phyloP scores from a whole-genome alignment of 805 yeast species.

The Starmerella ratchasimensis region DNA sequence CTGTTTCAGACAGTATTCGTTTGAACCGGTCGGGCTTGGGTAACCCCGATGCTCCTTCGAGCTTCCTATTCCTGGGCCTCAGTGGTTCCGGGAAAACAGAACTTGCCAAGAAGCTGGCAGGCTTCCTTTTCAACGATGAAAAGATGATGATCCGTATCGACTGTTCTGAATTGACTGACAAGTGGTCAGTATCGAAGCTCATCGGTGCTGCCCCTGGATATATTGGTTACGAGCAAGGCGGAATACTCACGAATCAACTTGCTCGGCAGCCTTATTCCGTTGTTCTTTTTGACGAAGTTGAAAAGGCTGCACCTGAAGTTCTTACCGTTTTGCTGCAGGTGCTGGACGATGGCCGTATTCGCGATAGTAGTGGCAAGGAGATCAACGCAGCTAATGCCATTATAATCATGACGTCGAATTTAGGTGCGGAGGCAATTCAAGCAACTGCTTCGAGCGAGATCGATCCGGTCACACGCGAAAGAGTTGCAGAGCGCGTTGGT shows the following conservation, averaged over 20 bases:
- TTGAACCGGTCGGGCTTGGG: conserved; percentile 87
- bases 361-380: conserved; percentile 86
- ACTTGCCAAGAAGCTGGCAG: conserved; percentile 91
- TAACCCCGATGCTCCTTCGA: conserved; percentile 92
- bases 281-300: conserved; percentile 92
- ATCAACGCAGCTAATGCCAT: conserved; percentile 87
- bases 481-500: conserved; percentile 72
- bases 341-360: conserved; percentile 91
- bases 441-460: conserved; percentile 46
- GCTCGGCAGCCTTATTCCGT: conserved; percentile 90
- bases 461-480: conserved; percentile 52
- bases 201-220: conserved; percentile 97
- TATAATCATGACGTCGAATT: conserved; percentile 90
- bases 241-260: conserved; percentile 83
- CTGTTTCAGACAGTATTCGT: conserved; percentile 90
- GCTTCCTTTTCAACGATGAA: conserved; percentile 89
- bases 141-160: conserved; percentile 95
- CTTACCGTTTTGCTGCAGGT: conserved; percentile 81
- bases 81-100: conserved; percentile 99
- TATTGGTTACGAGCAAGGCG: conserved; percentile 96
- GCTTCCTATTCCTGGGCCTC: conserved; percentile 85
- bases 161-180: conserved; percentile 91
- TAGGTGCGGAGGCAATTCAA: conserved; percentile 84
- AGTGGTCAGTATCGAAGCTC: conserved; percentile 87
- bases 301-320: conserved; percentile 97